A percentile compares a stretch with the other conserved stretches of the same genome.
These are phyloP conservation scores for Macrophomina pseudophaseolina DNA, from an alignment of 2,329 filamentous ascomycete species.

Conservation along the genomic window DNA sequence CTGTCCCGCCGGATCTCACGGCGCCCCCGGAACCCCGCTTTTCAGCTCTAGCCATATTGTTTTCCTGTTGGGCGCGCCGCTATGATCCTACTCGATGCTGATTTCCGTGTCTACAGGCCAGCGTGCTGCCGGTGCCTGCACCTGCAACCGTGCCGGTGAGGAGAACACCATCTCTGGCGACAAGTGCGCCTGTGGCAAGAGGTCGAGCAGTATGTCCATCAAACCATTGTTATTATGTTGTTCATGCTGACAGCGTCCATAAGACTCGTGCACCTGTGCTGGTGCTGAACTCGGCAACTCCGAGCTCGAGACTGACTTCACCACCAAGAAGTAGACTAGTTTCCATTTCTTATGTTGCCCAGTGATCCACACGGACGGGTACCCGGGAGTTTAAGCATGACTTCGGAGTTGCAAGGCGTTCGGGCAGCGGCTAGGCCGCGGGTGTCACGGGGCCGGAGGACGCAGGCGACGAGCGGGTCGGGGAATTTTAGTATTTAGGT, in stretches of 20 bases:
- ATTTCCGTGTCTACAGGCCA: conserved; percentile 53
- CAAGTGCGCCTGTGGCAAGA: conserved; percentile 78
- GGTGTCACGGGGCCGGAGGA: not conserved
- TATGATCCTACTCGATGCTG: not conserved
- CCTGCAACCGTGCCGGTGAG: conserved; percentile 71
- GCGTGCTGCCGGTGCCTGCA: conserved; percentile 79
- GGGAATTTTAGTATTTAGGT: not conserved
- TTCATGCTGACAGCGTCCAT: not conserved
- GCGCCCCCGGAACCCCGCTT: not conserved
- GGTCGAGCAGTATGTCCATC: conserved; percentile 66
- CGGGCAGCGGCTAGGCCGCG: not conserved
- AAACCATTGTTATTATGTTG: not conserved
- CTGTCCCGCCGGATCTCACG: not conserved
- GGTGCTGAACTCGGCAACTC: conserved; percentile 69
- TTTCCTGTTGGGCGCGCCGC: not conserved
- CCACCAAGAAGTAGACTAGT: conserved; percentile 60
- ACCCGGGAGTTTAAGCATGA: not conserved
- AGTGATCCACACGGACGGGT: not conserved
- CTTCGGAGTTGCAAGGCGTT: conserved; percentile 22
- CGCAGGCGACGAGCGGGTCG: not conserved
- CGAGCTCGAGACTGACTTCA: conserved; percentile 83
- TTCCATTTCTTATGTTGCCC: not conserved
- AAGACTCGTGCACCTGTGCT: conserved; percentile 75
- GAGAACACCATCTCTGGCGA: conserved; percentile 72
- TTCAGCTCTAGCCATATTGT: conserved; percentile 2